Evolutionary conservation across 164 flowering plant species (phyloP).

Genomic region (Magnolia changhungtana): DNA sequence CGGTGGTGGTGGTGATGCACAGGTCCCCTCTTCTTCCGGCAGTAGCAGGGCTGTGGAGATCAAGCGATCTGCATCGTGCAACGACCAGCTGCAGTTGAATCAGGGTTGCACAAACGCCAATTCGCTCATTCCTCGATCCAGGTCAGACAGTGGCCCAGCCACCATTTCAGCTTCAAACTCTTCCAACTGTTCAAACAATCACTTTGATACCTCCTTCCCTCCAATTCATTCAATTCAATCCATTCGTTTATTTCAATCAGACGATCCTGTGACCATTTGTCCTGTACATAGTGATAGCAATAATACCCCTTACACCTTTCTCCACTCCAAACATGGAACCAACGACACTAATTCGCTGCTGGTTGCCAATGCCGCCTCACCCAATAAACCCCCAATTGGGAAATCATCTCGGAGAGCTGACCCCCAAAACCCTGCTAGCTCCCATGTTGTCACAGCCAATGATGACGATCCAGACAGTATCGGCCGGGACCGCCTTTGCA

Average conservation of each 20-base stretch:
- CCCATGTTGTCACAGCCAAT: background rate
- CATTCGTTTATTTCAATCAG: conserved; percentile 7
- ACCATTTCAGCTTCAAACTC: background rate
- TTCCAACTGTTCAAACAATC: background rate
- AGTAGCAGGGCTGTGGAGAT: background rate
- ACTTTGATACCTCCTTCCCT: conserved; percentile 19
- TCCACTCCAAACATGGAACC: conserved; percentile 20
- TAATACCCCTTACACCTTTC: conserved; percentile 7
- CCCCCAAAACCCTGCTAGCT: conserved; percentile 11
- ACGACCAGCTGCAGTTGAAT: background rate
- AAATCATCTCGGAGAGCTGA: conserved; percentile 26
- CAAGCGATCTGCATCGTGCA: conserved; percentile 14
- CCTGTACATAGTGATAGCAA: conserved; percentile 26
- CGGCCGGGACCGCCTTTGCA: conserved; percentile 30
- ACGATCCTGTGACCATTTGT: background rate
- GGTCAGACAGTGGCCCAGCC: conserved; percentile 38
- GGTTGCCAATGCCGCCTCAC: conserved; percentile 20
- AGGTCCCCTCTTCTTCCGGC: background rate
- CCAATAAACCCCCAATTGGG: conserved; percentile 55
- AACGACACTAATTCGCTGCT: conserved; percentile 20
- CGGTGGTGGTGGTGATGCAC: background rate
- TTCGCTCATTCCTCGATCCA: conserved; percentile 41
- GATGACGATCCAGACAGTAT: background rate
- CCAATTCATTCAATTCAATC: conserved; percentile 27
- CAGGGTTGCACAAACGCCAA: background rate